Base-by-base conservation (phyloP, 1,284 basidiomycete genomes). In the Xerocomus tenax region DNA sequence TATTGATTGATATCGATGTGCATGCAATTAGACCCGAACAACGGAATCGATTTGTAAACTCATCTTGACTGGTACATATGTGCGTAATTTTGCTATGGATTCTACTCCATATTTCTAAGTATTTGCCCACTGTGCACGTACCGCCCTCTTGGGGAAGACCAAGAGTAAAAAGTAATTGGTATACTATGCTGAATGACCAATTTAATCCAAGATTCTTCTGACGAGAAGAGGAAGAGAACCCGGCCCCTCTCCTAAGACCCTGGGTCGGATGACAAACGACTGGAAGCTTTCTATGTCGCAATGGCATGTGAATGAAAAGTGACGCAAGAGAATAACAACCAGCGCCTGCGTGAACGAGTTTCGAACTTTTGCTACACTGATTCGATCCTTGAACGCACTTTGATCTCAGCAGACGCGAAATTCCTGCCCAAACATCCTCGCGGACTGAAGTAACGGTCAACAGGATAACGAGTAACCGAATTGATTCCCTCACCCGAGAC, bases 221-320 rank as follows among this genome's bases (percentile, higher is more conserved):
- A 79, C 69, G 29, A 72, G 53, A 47, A 81, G 66, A 32, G 79
- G 79, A 39, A 81, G 70, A 9, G 77, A 78, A 54, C 77, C 80
- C 10, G 67, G 60, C 1, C 67, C 68, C 55, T 79, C 67, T 42
- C 78, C 77, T 54, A 67, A 67, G 49, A 81, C 58, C 30, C 77
- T 71, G 38, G 79, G 76, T n/a, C 79, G 73, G 47, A 81, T 70
- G 15, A 81, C 79, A 54, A 81, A 81, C 47, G 78, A 78, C 55
- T 79, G 77, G 59, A 80, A 81, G 19, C 75, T 59, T 55, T 81
- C 79, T 44, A 81, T 79, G 23, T 78, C 67, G 41, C 66, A 57
- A 18, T 65, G 57, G 52, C 74, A 77, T 3, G 68, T 62, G 57
- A 81, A 77, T 7, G 73, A 69, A 59, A 78, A 81, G 32, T 75